Conservation (phyloP, 2,329 filamentous ascomycete species). For the Exophiala lecanii-corni region DNA sequence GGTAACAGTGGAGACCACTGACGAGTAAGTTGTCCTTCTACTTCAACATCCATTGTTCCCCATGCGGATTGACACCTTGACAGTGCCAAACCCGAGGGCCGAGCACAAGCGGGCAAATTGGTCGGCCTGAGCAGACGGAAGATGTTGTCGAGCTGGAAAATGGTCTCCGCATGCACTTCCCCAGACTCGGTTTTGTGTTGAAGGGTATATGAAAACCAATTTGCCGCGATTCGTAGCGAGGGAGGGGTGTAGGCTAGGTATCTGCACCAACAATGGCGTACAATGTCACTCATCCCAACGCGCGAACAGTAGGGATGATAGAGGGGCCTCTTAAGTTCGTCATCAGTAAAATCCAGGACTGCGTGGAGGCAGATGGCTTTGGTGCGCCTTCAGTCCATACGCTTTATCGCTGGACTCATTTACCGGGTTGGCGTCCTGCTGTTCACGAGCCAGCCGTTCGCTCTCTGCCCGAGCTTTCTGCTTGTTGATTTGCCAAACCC, state of each 20-base stretch:
- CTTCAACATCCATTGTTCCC: not conserved
- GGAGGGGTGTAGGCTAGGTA: no score
- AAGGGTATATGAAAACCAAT: no score
- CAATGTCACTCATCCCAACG: no score
- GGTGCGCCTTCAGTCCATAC: not conserved
- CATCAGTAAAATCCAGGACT: constrained; percentile 23
- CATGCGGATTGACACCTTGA: not conserved
- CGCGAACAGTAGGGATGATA: no score
- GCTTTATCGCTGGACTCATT: constrained; percentile 9
- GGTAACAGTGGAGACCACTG: constrained; percentile 14
- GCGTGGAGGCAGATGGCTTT: constrained; percentile 1
- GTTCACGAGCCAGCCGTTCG: constrained; percentile 17
- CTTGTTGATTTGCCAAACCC: constrained; percentile 24
- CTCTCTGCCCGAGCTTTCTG: constrained; percentile 18
- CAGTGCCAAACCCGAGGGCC: constrained; percentile 10
- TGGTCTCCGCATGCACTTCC: constrained; percentile 14
- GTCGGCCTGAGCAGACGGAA: constrained; percentile 11
- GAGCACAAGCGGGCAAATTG: constrained; percentile 8
- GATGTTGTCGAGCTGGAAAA: constrained; percentile 17
- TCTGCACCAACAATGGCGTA: no score
- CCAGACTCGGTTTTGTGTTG: constrained; percentile 13
- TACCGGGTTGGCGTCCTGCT: constrained; percentile 25
- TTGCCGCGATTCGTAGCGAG: no score
- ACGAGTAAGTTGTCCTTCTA: constrained; percentile 9
- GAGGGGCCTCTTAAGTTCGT: no score